Percentiles rank a stretch among this genome's conserved stretches.
Conservation (phyloP, 2,329 filamentous ascomycete genomes). For the Diaporthe sp. region DNA sequence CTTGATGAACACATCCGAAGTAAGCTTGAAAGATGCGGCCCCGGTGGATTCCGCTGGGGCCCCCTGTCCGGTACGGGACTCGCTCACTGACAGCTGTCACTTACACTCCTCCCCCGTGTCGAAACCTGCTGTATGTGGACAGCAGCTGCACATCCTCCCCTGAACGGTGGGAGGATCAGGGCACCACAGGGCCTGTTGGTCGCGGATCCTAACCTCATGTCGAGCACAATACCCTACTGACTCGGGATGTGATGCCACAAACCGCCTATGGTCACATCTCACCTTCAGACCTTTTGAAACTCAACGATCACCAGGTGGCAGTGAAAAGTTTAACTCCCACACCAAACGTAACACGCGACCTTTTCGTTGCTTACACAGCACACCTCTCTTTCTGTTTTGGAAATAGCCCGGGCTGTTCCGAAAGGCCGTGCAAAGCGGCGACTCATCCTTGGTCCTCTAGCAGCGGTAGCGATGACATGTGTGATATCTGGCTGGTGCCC, state of each 20-base stretch:
- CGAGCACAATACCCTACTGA: conserved; percentile 24
- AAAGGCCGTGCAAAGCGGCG: background rate
- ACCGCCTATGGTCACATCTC: background rate
- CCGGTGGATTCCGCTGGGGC: conserved; percentile 9
- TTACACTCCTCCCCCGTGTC: conserved; percentile 13
- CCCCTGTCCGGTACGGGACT: conserved; percentile 27
- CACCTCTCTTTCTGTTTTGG: background rate
- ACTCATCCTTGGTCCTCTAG: background rate
- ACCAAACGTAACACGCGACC: too few relatives aligned
- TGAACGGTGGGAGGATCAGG: background rate
- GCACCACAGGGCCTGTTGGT: background rate
- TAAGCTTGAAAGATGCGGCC: conserved; percentile 30
- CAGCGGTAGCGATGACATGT: conserved; percentile 16
- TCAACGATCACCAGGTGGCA: background rate
- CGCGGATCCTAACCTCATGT: conserved; percentile 9
- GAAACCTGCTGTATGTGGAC: background rate
- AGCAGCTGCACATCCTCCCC: background rate
- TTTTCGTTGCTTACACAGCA: background rate
- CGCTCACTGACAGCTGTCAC: conserved; percentile 36
- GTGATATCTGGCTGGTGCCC: background rate
- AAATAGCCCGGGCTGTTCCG: background rate
- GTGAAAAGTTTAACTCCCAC: background rate
- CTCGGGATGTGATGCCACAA: conserved; percentile 17
- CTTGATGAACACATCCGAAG: conserved; percentile 23
- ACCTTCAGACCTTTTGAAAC: background rate